These are phyloP conservation scores for Cryoendolithus antarcticus DNA, from an alignment of 2,329 filamentous ascomycete species.

Conservation along the genomic window DNA sequence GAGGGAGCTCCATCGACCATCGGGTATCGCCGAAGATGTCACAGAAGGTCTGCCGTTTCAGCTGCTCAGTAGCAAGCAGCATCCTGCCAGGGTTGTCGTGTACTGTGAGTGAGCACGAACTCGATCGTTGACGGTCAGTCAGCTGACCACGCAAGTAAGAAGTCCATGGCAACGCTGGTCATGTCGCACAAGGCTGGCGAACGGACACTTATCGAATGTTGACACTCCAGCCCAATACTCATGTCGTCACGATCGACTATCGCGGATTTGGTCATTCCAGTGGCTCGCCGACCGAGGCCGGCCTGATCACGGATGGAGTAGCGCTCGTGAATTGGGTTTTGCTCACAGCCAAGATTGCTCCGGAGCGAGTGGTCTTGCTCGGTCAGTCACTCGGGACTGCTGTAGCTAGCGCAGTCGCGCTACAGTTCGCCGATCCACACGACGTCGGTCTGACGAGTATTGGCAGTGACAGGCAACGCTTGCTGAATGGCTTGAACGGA, in stretches of 20 bases:
- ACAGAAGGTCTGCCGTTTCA: conserved; percentile 37
- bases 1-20: conserved; percentile 31
- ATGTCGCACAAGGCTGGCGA: conserved; percentile 68
- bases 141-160: too few species aligned
- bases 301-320: conserved; percentile 67
- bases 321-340: conserved; percentile 63
- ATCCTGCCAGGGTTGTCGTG: conserved; percentile 41
- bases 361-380: conserved; percentile 63
- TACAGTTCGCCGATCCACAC: conserved; percentile 44
- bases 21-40: conserved; percentile 35
- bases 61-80: conserved; percentile 38
- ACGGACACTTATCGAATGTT: conserved; percentile 67
- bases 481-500: too few species aligned
- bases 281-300: conserved; percentile 66
- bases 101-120: conserved; percentile 42
- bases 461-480: background rate
- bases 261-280: conserved; percentile 75
- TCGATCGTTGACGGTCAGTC: conserved; percentile 1
- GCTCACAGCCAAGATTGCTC: conserved; percentile 49
- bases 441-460: background rate
- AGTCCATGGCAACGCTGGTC: conserved; percentile 61
- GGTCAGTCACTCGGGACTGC: conserved; percentile 86
- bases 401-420: conserved; percentile 60
- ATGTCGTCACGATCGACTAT: conserved; percentile 83
- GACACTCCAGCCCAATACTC: conserved; percentile 58